Evolutionary conservation across 2,329 filamentous ascomycete genomes (phyloP).

Genomic region (Alternaria burnsii): DNA sequence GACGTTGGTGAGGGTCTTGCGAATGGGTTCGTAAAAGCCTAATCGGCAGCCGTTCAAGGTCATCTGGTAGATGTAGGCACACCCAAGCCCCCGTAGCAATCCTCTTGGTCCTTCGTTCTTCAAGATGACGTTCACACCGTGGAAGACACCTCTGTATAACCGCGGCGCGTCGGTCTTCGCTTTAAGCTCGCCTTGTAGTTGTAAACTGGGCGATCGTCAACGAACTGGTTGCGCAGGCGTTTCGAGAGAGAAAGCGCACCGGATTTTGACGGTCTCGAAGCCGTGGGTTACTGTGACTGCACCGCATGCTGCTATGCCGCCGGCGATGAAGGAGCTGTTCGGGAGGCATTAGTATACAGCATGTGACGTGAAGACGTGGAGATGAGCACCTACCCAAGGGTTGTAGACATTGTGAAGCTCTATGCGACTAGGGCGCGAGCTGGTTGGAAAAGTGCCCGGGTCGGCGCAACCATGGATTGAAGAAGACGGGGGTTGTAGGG

Average conservation of each 20-base stretch:
- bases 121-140: constrained; percentile 89
- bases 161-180: constrained; percentile 83
- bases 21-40: constrained; percentile 97
- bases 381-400: constrained; percentile 51
- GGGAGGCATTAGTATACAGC: constrained; percentile 5
- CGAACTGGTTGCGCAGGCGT: constrained; percentile 4
- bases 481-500: background rate
- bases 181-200: constrained; percentile 95
- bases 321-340: constrained; percentile 84
- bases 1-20: constrained; percentile 72
- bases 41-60: constrained; percentile 95
- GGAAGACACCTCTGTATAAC: constrained; percentile 89
- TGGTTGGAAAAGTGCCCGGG: background rate
- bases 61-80: constrained; percentile 96
- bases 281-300: constrained; percentile 97
- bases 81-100: constrained; percentile 87
- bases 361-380: background rate
- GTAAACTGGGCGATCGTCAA: constrained; percentile 69
- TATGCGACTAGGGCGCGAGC: constrained; percentile 13
- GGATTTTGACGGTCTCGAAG: constrained; percentile 99
- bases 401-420: constrained; percentile 55
- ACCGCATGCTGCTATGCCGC: constrained; percentile 95
- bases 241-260: constrained; percentile 62
- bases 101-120: constrained; percentile 88
- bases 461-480: constrained; percentile 10